phyloP scores from a whole-genome alignment of 1,284 basidiomycete species.

The Pseudozyma hubeiensis region DNA sequence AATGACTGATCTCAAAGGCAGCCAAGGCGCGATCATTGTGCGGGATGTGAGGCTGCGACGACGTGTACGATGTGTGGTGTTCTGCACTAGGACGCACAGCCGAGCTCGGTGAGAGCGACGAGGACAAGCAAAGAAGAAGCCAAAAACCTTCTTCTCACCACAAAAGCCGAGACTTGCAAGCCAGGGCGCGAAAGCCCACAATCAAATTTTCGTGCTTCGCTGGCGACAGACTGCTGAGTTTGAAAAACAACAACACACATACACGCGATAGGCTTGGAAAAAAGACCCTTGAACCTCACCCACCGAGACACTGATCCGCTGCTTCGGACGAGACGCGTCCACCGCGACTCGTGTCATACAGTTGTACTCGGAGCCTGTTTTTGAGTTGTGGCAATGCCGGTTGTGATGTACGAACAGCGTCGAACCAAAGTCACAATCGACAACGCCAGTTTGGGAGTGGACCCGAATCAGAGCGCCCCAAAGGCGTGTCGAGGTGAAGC shows the following conservation, averaged over 20 bases:
- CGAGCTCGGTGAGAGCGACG: constrained; percentile 19
- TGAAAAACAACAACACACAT: constrained; percentile 10
- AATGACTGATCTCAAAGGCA: no score
- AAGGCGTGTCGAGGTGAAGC: no score
- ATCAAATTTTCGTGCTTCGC: constrained; percentile 4
- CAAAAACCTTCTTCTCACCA: constrained; percentile 7
- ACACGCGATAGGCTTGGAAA: not conserved
- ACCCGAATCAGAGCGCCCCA: no score
- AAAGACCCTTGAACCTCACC: not conserved
- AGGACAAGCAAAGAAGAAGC: constrained; percentile 14
- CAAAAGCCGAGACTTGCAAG: constrained; percentile 11
- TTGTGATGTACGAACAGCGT: no score
- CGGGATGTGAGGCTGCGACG: not conserved
- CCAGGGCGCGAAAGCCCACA: not conserved
- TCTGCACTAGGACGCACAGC: constrained; percentile 1
- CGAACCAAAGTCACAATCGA: no score
- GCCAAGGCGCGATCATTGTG: not conserved
- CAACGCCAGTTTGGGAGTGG: no score
- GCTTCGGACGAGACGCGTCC: no score
- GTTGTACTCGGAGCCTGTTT: no score
- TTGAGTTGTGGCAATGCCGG: no score
- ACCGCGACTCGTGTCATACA: no score
- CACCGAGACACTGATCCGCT: constrained; percentile 4
- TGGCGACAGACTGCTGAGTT: constrained; percentile 8
- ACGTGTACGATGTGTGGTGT: not conserved